Percentiles rank a stretch among this genome's conserved stretches.
Evolutionary conservation across 805 yeast genomes (phyloP).

Genomic region (Brettanomyces bruxellensis): DNA sequence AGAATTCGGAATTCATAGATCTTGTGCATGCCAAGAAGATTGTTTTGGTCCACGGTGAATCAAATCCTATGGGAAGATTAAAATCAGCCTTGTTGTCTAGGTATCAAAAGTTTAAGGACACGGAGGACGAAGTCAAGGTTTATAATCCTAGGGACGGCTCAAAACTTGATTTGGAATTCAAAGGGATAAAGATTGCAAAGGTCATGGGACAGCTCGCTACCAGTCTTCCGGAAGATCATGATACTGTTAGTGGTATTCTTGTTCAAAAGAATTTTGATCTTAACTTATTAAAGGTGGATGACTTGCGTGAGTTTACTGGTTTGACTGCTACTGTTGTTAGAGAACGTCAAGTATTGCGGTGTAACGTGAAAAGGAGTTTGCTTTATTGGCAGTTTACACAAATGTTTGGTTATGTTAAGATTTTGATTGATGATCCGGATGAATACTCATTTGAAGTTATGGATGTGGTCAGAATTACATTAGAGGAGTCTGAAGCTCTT

Average conservation of each 20-base stretch:
- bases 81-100: slow-evolving; percentile 88
- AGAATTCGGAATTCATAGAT: slow-evolving; percentile 86
- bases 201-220: slow-evolving; percentile 48
- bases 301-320: slow-evolving; percentile 82
- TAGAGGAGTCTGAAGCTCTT: slow-evolving; percentile 32
- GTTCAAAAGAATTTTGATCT: slow-evolving; percentile 89
- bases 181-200: slow-evolving; percentile 78
- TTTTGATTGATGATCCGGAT: slow-evolving; percentile 45
- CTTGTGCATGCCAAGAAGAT: slow-evolving; percentile 76
- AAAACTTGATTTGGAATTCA: slow-evolving; percentile 63
- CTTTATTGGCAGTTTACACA: slow-evolving; percentile 86
- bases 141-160: slow-evolving; percentile 91
- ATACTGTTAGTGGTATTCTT: slow-evolving; percentile 65
- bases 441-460: slow-evolving; percentile 48
- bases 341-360: slow-evolving; percentile 70
- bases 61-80: slow-evolving; percentile 96
- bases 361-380: slow-evolving; percentile 73
- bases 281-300: slow-evolving; percentile 73
- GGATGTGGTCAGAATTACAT: slow-evolving; percentile 49
- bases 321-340: slow-evolving; percentile 76
- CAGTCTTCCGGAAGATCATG: slow-evolving; percentile 29
- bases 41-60: slow-evolving; percentile 93
- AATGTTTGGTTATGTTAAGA: slow-evolving; percentile 84
- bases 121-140: slow-evolving; percentile 84
- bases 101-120: slow-evolving; percentile 70